A percentile compares a stretch with the other conserved stretches of the same genome.
Evolutionary conservation across 345 rosid species (phyloP).

Genomic region (Odontarrhena argentea): DNA sequence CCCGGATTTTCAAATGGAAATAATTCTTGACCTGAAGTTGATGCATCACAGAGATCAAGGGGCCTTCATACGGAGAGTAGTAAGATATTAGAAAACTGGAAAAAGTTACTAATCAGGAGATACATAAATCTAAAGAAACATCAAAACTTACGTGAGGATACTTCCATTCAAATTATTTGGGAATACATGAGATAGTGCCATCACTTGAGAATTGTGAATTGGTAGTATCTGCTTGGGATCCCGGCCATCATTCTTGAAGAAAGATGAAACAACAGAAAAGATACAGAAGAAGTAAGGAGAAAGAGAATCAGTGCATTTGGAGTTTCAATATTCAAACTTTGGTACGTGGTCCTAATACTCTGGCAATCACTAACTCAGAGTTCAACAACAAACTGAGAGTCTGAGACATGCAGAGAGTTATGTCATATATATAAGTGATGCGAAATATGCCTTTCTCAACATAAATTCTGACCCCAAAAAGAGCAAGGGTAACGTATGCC

Average conservation of each 20-base stretch:
- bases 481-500: constrained; percentile 1
- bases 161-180: constrained; percentile 79
- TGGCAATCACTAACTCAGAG: constrained; percentile 6
- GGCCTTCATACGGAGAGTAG: constrained; percentile 70
- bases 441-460: constrained; percentile 17
- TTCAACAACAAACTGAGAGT: background rate
- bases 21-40: constrained; percentile 60
- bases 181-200: constrained; percentile 74
- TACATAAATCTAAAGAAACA: constrained; percentile 18
- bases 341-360: background rate
- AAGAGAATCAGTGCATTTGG: constrained; percentile 12
- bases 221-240: constrained; percentile 64
- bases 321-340: constrained; percentile 20
- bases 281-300: constrained; percentile 30
- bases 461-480: constrained; percentile 11
- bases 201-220: constrained; percentile 71
- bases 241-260: constrained; percentile 66
- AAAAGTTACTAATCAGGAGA: constrained; percentile 3
- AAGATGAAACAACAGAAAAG: constrained; percentile 27
- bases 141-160: constrained; percentile 64
- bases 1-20: constrained; percentile 59
- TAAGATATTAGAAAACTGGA: constrained; percentile 26
- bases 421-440: constrained; percentile 9
- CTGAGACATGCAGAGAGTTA: constrained; percentile 9
- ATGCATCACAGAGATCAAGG: constrained; percentile 76